These are phyloP conservation scores for Halophytophthora batemanensis DNA, from an alignment of 352 stramenopile genomes.

Conservation along the genomic window DNA sequence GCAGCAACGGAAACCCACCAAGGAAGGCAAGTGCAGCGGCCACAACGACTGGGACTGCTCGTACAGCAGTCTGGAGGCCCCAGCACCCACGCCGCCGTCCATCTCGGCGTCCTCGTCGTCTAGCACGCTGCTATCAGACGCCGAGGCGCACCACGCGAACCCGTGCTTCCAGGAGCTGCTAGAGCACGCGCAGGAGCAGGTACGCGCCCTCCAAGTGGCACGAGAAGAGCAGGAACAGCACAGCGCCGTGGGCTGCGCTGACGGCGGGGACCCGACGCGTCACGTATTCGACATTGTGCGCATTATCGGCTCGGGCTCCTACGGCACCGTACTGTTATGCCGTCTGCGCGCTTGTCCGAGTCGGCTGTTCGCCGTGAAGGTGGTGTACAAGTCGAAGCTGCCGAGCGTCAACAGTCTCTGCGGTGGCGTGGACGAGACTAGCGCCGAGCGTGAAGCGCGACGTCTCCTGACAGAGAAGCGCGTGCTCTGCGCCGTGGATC, in stretches of 20 bases:
- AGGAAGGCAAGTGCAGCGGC: not conserved
- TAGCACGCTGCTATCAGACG: slow-evolving; percentile 42
- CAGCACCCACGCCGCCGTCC: slow-evolving; percentile 7
- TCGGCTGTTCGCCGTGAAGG: slow-evolving; percentile 66
- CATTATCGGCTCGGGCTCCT: slow-evolving; percentile 75
- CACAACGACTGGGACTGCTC: slow-evolving; percentile 27
- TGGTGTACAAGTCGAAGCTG: slow-evolving; percentile 76
- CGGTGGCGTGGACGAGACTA: slow-evolving; percentile 21
- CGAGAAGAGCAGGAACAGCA: slow-evolving; percentile 15
- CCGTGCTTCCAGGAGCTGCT: slow-evolving; percentile 28
- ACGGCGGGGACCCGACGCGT: slow-evolving; percentile 17
- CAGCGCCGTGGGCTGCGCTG: slow-evolving; percentile 7
- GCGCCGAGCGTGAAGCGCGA: slow-evolving; percentile 39
- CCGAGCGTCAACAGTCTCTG: slow-evolving; percentile 21
- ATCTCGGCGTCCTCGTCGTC: slow-evolving; percentile 52
- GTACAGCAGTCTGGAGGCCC: slow-evolving; percentile 8
- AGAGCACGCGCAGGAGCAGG: slow-evolving; percentile 13
- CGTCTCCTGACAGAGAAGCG: slow-evolving; percentile 96
- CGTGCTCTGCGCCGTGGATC: slow-evolving; percentile 92
- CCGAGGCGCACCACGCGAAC: slow-evolving; percentile 20
- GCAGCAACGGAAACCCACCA: slow-evolving; percentile 3
- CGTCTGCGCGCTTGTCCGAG: slow-evolving; percentile 37
- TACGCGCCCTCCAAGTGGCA: slow-evolving; percentile 15
- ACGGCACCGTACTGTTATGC: slow-evolving; percentile 71
- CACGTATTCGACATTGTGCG: slow-evolving; percentile 69